Conservation (phyloP, 768 basidiomycete genomes). For the Zangia roseola region DNA sequence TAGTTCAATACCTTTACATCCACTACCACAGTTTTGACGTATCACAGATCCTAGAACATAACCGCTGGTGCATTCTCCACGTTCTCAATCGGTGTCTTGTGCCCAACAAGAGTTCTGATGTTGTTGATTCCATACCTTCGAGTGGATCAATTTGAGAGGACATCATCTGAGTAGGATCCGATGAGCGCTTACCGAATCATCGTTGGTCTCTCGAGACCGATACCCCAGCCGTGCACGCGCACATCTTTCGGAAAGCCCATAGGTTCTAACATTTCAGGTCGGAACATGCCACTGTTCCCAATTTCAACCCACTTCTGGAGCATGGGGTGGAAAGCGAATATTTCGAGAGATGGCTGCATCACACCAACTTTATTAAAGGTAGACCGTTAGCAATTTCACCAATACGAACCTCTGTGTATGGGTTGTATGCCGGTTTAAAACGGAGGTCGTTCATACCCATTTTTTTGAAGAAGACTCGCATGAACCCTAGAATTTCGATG, state of each 20-base stretch:
- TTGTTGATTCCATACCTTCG: conserved; percentile 93
- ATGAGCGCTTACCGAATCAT: conserved; percentile 83
- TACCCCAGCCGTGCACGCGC: conserved; percentile 95
- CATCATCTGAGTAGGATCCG: background rate
- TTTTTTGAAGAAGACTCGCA: conserved; percentile 97
- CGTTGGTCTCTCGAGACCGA: conserved; percentile 91
- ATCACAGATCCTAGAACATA: conserved; percentile 59
- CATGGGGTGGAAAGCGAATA: conserved; percentile 96
- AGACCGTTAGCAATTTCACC: background rate
- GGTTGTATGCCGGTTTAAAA: conserved; percentile 99
- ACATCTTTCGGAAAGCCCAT: conserved; percentile 99
- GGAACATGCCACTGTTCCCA: conserved; percentile 99
- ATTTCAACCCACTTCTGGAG: conserved; percentile 96
- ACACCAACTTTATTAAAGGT: conserved; percentile 6
- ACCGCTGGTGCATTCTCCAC: conserved; percentile 91
- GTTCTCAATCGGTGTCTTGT: conserved; percentile 90
- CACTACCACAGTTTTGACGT: conserved; percentile 4
- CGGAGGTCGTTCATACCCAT: conserved; percentile 93
- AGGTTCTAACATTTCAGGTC: conserved; percentile 98
- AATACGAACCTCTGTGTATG: conserved; percentile 82
- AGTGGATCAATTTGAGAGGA: conserved; percentile 1
- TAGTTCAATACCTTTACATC: background rate
- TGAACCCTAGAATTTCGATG: conserved; percentile 66
- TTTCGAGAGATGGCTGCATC: conserved; percentile 87
- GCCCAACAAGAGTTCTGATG: conserved; percentile 93